Base-by-base conservation (phyloP, 2,329 filamentous ascomycete species). In the Claviceps sp. region DNA sequence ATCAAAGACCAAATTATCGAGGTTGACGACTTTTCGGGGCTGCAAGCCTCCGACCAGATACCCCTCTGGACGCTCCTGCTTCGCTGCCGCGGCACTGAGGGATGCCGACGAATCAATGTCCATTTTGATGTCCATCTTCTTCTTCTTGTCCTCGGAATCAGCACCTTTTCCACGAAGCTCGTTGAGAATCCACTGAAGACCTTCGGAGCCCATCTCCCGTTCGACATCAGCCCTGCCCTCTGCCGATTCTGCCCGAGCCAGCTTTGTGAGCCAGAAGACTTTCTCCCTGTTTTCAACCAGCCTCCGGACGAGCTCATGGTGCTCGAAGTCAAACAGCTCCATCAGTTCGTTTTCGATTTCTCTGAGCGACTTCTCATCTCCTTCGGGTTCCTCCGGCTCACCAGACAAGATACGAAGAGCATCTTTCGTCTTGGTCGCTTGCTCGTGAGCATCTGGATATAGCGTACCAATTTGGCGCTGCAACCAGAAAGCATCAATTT, bases 331-430 rank as follows among this genome's bases (percentile, higher is more conserved):
- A 60, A 98, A 97, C 0, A 98, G 78, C 61, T 96, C 93, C 87
- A 97, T 97, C 53, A 98, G 75, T 56, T 98, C 93, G 67, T 98
- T 98, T 64, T 98, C 93, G 52, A 97, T 90, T 62, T 98, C 91
- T 61, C 91, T 84, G 34, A 97, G 74, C 14, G 87, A 78, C 66
- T 87, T 90, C 62, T 94, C 89, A 54, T 91, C 84, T 16, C 85
- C 89, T 52, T 86, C 84, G 49, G 70, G 67, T 60, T 82, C 79
- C 22, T 83, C 85, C 2, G 82, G 77, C 56, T 85, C 77, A 45
- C 87, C 89, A 34, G 87, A 85, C 51, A 98, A 77, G 47, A 94
- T 89, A 39, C 84, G 80, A 51, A 98, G 75, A 0, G 89, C 90
- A 58, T 88, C 79, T 58, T 84, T 81, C 5, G 93, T 93, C 72